These are phyloP conservation scores for Russula foetens DNA, from an alignment of 768 basidiomycete species.

Conservation along the genomic window DNA sequence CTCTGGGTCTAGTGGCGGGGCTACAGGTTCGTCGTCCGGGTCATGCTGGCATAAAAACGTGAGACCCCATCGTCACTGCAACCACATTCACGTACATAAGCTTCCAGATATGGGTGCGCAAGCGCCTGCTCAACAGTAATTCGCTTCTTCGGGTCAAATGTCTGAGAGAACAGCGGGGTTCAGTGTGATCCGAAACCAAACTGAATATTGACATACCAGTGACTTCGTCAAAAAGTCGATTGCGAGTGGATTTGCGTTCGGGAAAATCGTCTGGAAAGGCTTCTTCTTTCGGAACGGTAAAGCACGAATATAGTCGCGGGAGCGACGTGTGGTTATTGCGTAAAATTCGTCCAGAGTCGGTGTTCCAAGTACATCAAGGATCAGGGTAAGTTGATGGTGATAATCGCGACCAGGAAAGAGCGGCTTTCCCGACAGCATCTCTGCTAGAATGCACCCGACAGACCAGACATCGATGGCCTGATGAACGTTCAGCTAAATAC, in stretches of 20 bases:
- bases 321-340: conserved; percentile 86
- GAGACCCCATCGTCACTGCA: not conserved
- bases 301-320: conserved; percentile 91
- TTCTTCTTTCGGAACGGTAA: conserved; percentile 87
- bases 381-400: conserved; percentile 92
- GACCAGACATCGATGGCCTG: conserved; percentile 87
- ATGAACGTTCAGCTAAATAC: conserved; percentile 27
- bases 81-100: conserved; percentile 54
- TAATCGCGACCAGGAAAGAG: conserved; percentile 96
- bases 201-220: conserved; percentile 42
- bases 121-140: conserved; percentile 91
- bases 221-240: conserved; percentile 77
- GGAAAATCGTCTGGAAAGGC: conserved; percentile 80
- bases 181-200: not conserved
- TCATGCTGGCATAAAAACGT: conserved; percentile 52
- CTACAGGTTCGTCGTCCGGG: conserved; percentile 93
- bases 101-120: conserved; percentile 90
- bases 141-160: conserved; percentile 97
- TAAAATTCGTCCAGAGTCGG: conserved; percentile 97
- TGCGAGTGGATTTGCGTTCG: conserved; percentile 78
- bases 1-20: conserved; percentile 88
- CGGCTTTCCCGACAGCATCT: conserved; percentile 96
- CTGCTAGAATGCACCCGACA: conserved; percentile 82
- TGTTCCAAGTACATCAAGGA: conserved; percentile 94
- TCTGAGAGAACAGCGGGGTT: conserved; percentile 34